Conservation (phyloP, 371 early-diverging fungal genomes). For the Fennellomyces sp. region DNA sequence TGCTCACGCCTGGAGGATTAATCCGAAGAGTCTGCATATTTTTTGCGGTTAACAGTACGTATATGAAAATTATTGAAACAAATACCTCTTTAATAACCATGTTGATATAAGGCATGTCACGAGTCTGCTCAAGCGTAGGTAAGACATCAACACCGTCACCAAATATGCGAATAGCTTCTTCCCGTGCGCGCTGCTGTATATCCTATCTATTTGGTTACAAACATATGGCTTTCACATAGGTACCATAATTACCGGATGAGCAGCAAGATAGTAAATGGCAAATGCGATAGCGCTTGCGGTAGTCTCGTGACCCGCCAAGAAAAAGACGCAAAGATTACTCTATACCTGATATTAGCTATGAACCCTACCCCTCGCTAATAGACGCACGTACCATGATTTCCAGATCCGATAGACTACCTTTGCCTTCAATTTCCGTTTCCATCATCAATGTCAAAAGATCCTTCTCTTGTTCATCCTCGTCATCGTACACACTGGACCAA, state of each 20-base stretch:
- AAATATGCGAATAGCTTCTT: conserved; percentile 51
- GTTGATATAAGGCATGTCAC: conserved; percentile 1
- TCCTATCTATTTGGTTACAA: conserved; percentile 26
- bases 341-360: background rate
- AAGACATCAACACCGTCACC: conserved; percentile 46
- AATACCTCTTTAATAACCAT: conserved; percentile 13
- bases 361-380: conserved; percentile 16
- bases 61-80: too few species aligned
- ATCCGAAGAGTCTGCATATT: conserved; percentile 6
- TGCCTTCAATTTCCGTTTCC: conserved; percentile 37
- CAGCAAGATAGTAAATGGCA: conserved; percentile 30
- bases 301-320: conserved; percentile 31
- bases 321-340: conserved; percentile 23
- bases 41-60: background rate
- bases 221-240: background rate
- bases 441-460: conserved; percentile 61
- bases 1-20: background rate
- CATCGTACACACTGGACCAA: background rate
- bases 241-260: conserved; percentile 1
- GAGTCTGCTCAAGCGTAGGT: conserved; percentile 28
- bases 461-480: conserved; percentile 17
- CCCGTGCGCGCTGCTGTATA: conserved; percentile 47
- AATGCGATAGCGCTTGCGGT: conserved; percentile 25
- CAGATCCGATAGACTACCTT: conserved; percentile 32
- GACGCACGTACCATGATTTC: conserved; percentile 33